Conservation (phyloP, 169 alveolate genomes). For the Plasmodium cynomolgi region DNA sequence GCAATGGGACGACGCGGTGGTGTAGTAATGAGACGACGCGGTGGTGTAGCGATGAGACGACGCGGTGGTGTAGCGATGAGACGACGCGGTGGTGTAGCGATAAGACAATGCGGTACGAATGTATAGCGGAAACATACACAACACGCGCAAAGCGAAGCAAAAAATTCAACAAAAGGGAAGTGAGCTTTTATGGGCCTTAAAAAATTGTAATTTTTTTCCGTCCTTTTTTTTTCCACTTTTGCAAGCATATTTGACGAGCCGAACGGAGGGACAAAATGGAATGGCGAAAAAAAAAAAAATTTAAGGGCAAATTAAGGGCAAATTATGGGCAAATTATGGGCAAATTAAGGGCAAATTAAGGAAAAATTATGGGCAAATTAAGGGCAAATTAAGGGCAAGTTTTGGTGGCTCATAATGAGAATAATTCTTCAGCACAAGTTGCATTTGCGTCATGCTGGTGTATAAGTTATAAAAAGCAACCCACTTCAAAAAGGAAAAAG, state of each 20-base stretch:
- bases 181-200: not conserved
- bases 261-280: not conserved
- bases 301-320: not conserved
- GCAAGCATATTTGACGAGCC: not conserved
- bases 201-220: not conserved
- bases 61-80: not conserved
- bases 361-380: not conserved
- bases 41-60: not conserved
- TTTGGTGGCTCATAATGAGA: not conserved
- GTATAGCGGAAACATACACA: not conserved
- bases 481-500: not conserved
- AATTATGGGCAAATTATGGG: too few species aligned
- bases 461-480: not conserved
- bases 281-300: not conserved
- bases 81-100: not conserved
- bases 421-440: not conserved
- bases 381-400: not conserved
- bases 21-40: not conserved
- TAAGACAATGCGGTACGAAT: not conserved
- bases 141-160: not conserved
- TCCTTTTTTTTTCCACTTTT: not conserved
- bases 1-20: not conserved
- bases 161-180: not conserved
- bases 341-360: not conserved
- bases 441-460: not conserved